These are phyloP conservation scores for Bremia lactucae DNA, from an alignment of 352 stramenopile species.

Conservation along the genomic window DNA sequence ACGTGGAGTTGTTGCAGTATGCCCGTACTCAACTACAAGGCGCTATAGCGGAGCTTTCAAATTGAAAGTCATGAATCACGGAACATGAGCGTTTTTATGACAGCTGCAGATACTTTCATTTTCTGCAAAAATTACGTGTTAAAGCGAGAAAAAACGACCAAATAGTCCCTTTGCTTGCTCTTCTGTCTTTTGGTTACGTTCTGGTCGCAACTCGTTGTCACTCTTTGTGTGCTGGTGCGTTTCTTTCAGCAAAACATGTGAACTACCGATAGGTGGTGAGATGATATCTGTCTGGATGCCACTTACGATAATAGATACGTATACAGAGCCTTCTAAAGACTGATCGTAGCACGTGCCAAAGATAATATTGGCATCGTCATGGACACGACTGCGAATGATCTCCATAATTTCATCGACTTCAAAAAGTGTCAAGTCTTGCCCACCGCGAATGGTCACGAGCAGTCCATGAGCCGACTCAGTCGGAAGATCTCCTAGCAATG, in stretches of 20 bases:
- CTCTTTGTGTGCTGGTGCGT: slow-evolving; percentile 12
- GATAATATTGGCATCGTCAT: slow-evolving; percentile 84
- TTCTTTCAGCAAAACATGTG: slow-evolving; percentile 38
- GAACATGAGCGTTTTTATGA: slow-evolving; percentile 12
- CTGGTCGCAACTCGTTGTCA: slow-evolving; percentile 11
- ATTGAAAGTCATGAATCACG: slow-evolving; percentile 15
- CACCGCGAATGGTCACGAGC: slow-evolving; percentile 93
- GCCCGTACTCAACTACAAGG: slow-evolving; percentile 43
- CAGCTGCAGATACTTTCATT: too few relatives aligned
- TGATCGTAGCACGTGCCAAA: slow-evolving; percentile 83
- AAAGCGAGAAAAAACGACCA: slow-evolving; percentile 64
- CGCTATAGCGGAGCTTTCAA: slow-evolving; percentile 55
- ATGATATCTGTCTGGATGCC: slow-evolving; percentile 82
- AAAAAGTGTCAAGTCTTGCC: slow-evolving; percentile 88
- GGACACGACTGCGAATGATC: slow-evolving; percentile 68
- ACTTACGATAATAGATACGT: slow-evolving; percentile 84
- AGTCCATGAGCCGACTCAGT: slow-evolving; percentile 89
- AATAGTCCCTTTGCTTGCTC: slow-evolving; percentile 46
- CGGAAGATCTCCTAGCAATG: slow-evolving; percentile 88
- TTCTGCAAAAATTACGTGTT: slow-evolving; percentile 8
- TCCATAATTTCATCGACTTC: slow-evolving; percentile 88
- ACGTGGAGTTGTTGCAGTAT: slow-evolving; percentile 55
- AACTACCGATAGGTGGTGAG: slow-evolving; percentile 51
- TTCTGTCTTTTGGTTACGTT: slow-evolving; percentile 14
- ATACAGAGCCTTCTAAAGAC: slow-evolving; percentile 67